Conservation (phyloP, 345 rosid species). For the Chamaenerion angustifolium region DNA sequence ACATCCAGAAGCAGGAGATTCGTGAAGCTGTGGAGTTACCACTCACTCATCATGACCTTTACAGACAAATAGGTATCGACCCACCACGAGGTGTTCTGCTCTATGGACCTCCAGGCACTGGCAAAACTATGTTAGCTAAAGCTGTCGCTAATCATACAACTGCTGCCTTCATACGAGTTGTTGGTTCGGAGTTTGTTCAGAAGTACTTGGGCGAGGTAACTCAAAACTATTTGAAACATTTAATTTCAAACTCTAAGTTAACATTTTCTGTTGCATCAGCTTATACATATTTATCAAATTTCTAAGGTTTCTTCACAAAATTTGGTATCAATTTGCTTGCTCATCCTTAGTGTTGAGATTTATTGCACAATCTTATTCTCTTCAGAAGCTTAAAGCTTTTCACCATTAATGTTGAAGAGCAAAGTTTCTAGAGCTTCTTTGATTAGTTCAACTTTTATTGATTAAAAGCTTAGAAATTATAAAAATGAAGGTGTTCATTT, state of each 20-base stretch:
- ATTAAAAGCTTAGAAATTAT: no score
- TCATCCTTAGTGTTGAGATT: no score
- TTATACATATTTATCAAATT: neutral
- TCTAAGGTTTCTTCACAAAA: no score
- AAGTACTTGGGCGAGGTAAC: slow-evolving; percentile 95
- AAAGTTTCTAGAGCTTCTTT: no score
- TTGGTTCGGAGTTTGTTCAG: slow-evolving; percentile 98
- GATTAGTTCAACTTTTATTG: no score
- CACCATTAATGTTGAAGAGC: no score
- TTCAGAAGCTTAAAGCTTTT: no score
- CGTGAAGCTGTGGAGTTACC: slow-evolving; percentile 99
- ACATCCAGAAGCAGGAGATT: slow-evolving; percentile 95
- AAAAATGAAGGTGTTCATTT: no score
- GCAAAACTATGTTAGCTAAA: slow-evolving; percentile 97
- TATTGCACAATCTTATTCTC: no score
- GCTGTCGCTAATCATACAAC: slow-evolving; percentile 98
- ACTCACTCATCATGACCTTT: slow-evolving; percentile 82
- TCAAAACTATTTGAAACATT: no score
- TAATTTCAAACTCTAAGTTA: slow-evolving; percentile 2
- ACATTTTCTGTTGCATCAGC: neutral
- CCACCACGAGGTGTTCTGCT: slow-evolving; percentile 97
- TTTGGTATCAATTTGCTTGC: no score
- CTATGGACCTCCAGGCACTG: slow-evolving; percentile 98
- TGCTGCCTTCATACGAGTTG: slow-evolving; percentile 95
- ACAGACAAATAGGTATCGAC: slow-evolving; percentile 94